These are phyloP conservation scores for Colletotrichum liaoningense DNA, from an alignment of 2,329 filamentous ascomycete genomes.

Conservation along the genomic window DNA sequence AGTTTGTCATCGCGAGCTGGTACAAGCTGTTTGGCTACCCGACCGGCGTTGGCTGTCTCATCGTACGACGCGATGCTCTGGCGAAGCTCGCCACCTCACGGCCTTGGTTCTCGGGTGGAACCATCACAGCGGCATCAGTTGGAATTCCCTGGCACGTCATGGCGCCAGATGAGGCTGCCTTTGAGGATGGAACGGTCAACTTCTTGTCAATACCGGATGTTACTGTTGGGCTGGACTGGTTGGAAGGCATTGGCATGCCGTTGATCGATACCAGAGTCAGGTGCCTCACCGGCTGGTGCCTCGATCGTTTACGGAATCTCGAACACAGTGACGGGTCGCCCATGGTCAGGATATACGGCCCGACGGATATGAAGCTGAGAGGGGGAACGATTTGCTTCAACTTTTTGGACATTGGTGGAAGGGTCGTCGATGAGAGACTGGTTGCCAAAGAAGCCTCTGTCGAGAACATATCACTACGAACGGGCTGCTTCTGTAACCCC, in stretches of 20 bases:
- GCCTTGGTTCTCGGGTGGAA: constrained; percentile 55
- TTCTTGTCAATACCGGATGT: constrained; percentile 54
- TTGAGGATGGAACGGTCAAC: constrained; percentile 55
- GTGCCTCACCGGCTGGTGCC: constrained; percentile 51
- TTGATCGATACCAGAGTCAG: constrained; percentile 45
- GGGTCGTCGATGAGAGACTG: constrained; percentile 49
- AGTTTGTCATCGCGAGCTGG: constrained; percentile 53
- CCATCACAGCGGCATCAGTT: constrained; percentile 48
- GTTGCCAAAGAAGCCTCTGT: constrained; percentile 47
- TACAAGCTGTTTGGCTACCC: constrained; percentile 57
- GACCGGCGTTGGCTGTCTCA: constrained; percentile 53
- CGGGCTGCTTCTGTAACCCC: constrained; percentile 57
- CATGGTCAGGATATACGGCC: constrained; percentile 51
- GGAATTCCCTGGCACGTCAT: constrained; percentile 46
- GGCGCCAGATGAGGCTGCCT: constrained; percentile 43
- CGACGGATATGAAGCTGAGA: constrained; percentile 41
- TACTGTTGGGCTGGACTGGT: constrained; percentile 48
- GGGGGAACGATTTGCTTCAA: constrained; percentile 54
- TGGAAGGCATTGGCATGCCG: constrained; percentile 43
- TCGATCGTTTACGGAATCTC: constrained; percentile 44
- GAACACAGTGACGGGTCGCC: constrained; percentile 46
- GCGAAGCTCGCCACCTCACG: constrained; percentile 41
- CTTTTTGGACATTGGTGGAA: constrained; percentile 46
- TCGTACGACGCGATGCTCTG: constrained; percentile 47
- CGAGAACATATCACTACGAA: constrained; percentile 50